Percentiles rank a stretch among this genome's conserved stretches.
Conservation (phyloP, 169 alveolate genomes). For the Plasmodium sp. region DNA sequence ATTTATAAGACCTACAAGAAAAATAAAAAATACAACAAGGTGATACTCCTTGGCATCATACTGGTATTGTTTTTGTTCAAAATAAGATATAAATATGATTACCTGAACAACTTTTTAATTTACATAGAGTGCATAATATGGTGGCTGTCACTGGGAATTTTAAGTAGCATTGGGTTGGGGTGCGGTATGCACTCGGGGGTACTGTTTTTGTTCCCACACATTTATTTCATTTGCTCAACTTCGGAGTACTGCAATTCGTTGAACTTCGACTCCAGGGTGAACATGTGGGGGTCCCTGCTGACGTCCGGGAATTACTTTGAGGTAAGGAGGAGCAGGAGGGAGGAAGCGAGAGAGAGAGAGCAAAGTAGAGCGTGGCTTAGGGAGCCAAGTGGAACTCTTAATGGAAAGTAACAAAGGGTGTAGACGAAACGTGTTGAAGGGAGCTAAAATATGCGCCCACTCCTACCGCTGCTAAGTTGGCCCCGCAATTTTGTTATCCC, state of each 20-base stretch:
- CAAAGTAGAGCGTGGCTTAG: not conserved
- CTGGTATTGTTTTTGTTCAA: constrained; percentile 49
- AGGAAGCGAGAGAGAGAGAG: not conserved
- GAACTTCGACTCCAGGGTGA: constrained; percentile 81
- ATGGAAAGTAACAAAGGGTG: not conserved
- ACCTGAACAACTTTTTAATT: constrained; percentile 61
- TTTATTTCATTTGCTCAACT: constrained; percentile 82
- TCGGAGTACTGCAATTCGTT: constrained; percentile 80
- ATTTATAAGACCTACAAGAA: constrained; percentile 15
- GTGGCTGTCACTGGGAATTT: constrained; percentile 87
- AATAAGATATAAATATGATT: constrained; percentile 55
- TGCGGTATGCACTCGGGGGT: constrained; percentile 89
- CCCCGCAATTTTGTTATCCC: not conserved
- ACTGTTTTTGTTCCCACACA: constrained; percentile 86
- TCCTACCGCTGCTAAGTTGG: not conserved
- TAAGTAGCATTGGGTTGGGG: constrained; percentile 86
- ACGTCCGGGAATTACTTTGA: constrained; percentile 76
- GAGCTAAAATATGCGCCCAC: not conserved
- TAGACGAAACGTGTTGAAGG: not conserved
- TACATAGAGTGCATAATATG: constrained; percentile 75
- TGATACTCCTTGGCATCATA: constrained; percentile 15
- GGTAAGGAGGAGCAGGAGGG: constrained; percentile 10
- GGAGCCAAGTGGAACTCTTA: not conserved
- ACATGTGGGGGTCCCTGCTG: constrained; percentile 79
- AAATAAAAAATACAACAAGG: constrained; percentile 64